Conservation (phyloP, 495 filamentous ascomycete species). For the Tuber brumale region DNA sequence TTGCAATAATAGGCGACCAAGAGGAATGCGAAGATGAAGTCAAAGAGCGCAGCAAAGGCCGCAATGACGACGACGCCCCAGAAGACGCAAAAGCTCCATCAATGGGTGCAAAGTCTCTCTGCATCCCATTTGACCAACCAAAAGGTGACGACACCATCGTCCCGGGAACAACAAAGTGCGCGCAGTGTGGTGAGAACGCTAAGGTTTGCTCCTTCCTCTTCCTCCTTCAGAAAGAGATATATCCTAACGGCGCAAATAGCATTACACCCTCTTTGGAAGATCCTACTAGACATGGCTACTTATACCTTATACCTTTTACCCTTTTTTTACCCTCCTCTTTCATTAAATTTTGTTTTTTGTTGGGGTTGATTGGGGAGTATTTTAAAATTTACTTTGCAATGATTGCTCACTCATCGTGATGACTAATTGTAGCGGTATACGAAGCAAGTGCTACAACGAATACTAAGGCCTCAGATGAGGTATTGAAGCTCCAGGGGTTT, state of each 20-base stretch:
- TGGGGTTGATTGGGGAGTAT: neutral
- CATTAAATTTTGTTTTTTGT: neutral
- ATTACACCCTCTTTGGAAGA: constrained; percentile 41
- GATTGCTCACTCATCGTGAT: neutral
- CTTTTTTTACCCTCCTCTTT: constrained; percentile 11
- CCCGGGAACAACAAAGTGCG: constrained; percentile 80
- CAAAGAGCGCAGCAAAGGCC: constrained; percentile 78
- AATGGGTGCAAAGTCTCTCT: constrained; percentile 96
- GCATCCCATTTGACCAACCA: constrained; percentile 96
- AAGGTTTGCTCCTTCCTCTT: constrained; percentile 24
- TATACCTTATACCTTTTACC: neutral
- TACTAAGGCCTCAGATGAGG: neutral
- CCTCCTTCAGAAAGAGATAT: neutral
- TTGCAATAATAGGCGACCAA: constrained; percentile 38
- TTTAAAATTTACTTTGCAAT: neutral
- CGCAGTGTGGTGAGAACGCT: constrained; percentile 58
- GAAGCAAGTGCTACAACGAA: neutral
- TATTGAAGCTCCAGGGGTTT: neutral
- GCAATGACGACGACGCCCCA: constrained; percentile 56
- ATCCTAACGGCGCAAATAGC: constrained; percentile 25
- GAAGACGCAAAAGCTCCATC: constrained; percentile 75
- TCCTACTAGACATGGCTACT: constrained; percentile 33
- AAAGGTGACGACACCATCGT: constrained; percentile 54
- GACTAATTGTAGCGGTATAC: neutral
- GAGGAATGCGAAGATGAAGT: constrained; percentile 86